Evolutionary conservation across 2,329 filamentous ascomycete species (phyloP).

Genomic region (Lachnellula occidentalis): DNA sequence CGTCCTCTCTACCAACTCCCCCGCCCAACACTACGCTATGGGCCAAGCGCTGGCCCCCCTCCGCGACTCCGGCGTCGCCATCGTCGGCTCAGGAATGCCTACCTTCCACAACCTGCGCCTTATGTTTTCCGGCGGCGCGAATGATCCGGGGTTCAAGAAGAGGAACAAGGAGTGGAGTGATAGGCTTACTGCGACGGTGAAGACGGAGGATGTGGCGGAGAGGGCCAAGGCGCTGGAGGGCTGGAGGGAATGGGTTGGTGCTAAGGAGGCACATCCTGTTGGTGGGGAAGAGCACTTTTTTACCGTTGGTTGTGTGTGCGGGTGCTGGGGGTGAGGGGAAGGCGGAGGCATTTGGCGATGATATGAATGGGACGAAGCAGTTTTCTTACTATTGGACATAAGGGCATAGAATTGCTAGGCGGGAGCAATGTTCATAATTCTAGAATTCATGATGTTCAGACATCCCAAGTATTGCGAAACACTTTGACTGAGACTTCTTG

Average conservation of each 20-base stretch:
- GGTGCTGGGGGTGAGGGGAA: constrained; percentile 47
- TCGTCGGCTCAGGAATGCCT: constrained; percentile 66
- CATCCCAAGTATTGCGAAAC: no score
- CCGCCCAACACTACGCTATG: constrained; percentile 60
- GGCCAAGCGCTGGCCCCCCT: constrained; percentile 61
- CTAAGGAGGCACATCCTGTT: constrained; percentile 55
- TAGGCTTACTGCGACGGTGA: constrained; percentile 33
- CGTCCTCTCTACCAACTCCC: constrained; percentile 53
- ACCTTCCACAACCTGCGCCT: constrained; percentile 66
- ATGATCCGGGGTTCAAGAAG: constrained; percentile 52
- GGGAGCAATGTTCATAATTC: no score
- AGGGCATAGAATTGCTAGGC: neutral
- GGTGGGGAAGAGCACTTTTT: constrained; percentile 49
- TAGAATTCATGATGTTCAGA: no score
- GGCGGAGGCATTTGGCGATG: constrained; percentile 29
- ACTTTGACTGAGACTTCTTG: no score
- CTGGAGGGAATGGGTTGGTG: constrained; percentile 45
- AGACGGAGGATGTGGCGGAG: constrained; percentile 31
- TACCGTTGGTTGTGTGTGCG: constrained; percentile 53
- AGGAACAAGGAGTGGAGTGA: constrained; percentile 49
- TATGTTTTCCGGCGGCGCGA: constrained; percentile 37
- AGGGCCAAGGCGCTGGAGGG: constrained; percentile 39
- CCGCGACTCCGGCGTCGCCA: constrained; percentile 60
- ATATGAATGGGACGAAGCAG: constrained; percentile 14
- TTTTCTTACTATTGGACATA: constrained; percentile 22